These are phyloP conservation scores for Conoideocrella luteorostrata DNA, from an alignment of 2,329 filamentous ascomycete genomes.

Conservation along the genomic window DNA sequence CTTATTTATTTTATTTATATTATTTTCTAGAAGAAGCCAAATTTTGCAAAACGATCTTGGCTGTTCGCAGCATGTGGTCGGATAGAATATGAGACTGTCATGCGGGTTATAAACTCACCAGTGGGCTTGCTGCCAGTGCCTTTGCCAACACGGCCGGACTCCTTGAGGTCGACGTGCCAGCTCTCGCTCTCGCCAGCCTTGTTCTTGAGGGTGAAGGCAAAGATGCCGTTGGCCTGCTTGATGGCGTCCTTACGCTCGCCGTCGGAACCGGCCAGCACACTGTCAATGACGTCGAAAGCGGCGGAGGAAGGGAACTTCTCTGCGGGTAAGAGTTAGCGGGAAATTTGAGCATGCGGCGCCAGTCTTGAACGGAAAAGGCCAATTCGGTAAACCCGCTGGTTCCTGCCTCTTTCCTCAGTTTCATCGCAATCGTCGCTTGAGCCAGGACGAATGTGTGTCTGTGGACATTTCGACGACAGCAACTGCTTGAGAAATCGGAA, in stretches of 20 bases:
- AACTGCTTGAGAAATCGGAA: too few species aligned
- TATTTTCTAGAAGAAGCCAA: too few species aligned
- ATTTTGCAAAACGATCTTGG: too few species aligned
- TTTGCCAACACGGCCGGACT: conserved; percentile 74
- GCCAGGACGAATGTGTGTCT: too few species aligned
- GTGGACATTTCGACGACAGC: too few species aligned
- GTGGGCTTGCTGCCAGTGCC: conserved; percentile 74
- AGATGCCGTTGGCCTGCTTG: conserved; percentile 80
- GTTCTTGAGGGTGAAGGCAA: conserved; percentile 93
- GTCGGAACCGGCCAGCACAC: conserved; percentile 60
- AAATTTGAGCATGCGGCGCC: neutral
- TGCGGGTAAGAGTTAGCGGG: conserved; percentile 26
- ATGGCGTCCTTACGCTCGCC: conserved; percentile 79
- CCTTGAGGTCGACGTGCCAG: conserved; percentile 96
- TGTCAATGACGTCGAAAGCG: conserved; percentile 84
- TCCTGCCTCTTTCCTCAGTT: neutral
- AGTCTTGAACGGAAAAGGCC: too few species aligned
- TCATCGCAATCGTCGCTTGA: neutral
- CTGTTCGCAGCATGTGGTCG: too few species aligned
- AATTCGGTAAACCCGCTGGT: too few species aligned
- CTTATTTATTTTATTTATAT: neutral
- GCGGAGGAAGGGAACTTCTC: conserved; percentile 82
- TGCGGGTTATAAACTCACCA: conserved; percentile 56
- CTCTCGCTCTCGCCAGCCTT: conserved; percentile 66
- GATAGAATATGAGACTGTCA: too few species aligned